Conservation (phyloP, 129 eudicot species). For the Flaveria linearis region DNA sequence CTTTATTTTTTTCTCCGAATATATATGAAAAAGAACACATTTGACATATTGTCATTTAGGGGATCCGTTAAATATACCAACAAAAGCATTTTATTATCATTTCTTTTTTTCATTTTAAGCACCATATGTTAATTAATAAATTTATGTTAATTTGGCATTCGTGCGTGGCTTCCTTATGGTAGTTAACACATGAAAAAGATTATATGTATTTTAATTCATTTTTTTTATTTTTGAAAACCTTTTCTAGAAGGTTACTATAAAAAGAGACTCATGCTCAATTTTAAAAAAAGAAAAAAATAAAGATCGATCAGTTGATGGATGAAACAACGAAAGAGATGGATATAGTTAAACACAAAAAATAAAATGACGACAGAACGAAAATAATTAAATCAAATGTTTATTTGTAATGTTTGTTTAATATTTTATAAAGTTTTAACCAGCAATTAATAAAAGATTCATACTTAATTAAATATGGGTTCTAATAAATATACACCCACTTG, state of each 20-base stretch:
- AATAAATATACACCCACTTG: no score
- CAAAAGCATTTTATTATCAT: conserved; percentile 8
- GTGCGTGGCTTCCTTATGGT: conserved; percentile 40
- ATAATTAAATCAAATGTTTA: not conserved
- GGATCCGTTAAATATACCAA: conserved; percentile 19
- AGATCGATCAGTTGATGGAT: not conserved
- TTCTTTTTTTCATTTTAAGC: not conserved
- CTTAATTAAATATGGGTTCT: not conserved
- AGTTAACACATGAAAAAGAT: conserved; percentile 27
- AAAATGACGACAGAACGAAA: not conserved
- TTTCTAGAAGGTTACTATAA: conserved; percentile 30
- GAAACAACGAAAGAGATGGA: not conserved
- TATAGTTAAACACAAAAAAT: not conserved
- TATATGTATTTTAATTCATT: conserved; percentile 15
- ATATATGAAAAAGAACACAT: conserved; percentile 6
- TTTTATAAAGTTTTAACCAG: not conserved
- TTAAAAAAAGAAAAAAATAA: not conserved
- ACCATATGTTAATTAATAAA: conserved; percentile 26
- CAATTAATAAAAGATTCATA: not conserved
- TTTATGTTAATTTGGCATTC: conserved; percentile 11
- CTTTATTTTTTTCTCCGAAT: not conserved
- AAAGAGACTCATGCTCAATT: conserved; percentile 24
- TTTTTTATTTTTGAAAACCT: not conserved
- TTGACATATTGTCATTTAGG: conserved; percentile 29
- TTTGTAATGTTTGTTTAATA: not conserved